Base-by-base conservation (phyloP, 1,284 basidiomycete species). In the Cronartium quercuum region DNA sequence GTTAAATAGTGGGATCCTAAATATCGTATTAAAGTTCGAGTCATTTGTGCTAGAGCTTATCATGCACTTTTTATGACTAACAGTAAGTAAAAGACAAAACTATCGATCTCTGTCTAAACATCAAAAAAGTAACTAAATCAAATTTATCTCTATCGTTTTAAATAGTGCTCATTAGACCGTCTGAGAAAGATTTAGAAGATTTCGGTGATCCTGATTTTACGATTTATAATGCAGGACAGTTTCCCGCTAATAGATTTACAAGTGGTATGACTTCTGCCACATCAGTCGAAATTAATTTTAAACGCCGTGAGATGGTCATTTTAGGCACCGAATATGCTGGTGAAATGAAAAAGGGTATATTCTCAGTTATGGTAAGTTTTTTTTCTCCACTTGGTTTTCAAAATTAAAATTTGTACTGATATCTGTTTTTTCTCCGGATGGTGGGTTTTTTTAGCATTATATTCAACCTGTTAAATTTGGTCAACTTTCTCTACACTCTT, bases 331-430 rank as follows among this genome's bases (percentile, higher is more conserved):
- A 98, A 83, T 98, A 98, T 83, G 96, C 96, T 68, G 96, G 96
- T 78, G 96, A 99, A 86, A 99, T 98, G 96, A 99, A 99, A 87
- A 98, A 98, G 89, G 96, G 96, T 83, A 92, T 99, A 83, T 98
- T 99, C 86, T 94, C 91, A 68, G 94, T 99, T 81, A 99, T 99
- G 96, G 88, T 88, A 78, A 60, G 84, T 79, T 64, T 38, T 18
- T 10, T 65, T 61, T 35, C 67, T 76, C 66, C 24, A 55, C 63
- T 71, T 67, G 63, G 68, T 62, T 12, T 21, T 29, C 37, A 41
- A 65, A 65, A 38, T 21, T 13, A 65, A 9, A 18, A 10, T 65
- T 34, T 15, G 57, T 65, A 64, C 40, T 55, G 34, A 55, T 15
- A 51, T 44, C 38, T 64, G 76, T 77, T 76, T 67, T 68, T 34